A percentile compares a stretch with the other conserved stretches of the same genome.
Evolutionary conservation across 805 yeast species (phyloP).

Genomic region (Metschnikowia colocasiae): DNA sequence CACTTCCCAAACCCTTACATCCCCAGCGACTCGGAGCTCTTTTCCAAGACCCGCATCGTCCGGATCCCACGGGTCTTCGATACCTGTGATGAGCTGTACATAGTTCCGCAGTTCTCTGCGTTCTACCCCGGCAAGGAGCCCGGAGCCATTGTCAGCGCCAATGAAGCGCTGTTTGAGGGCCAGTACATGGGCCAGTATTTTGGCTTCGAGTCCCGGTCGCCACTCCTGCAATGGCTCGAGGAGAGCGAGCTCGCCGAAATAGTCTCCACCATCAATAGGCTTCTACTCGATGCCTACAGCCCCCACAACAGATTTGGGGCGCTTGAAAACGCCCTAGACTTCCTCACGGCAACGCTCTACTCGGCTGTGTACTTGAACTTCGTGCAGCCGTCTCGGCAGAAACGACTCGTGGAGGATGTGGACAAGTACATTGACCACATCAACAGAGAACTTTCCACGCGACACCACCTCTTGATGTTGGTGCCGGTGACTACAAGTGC

Average conservation of each 20-base stretch:
- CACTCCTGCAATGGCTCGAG: constrained; percentile 24
- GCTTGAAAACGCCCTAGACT: constrained; percentile 40
- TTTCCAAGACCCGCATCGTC: constrained; percentile 50
- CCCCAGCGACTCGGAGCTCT: constrained; percentile 25
- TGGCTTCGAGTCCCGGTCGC: constrained; percentile 54
- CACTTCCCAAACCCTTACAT: constrained; percentile 64
- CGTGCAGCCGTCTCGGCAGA: constrained; percentile 21
- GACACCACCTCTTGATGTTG: constrained; percentile 29
- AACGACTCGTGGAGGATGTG: constrained; percentile 32
- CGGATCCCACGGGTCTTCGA: constrained; percentile 56
- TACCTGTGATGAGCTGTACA: constrained; percentile 26
- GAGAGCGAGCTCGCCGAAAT: constrained; percentile 39
- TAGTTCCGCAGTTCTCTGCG: constrained; percentile 54
- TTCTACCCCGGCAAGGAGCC: constrained; percentile 59
- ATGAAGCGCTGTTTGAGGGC: not conserved
- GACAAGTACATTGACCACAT: constrained; percentile 37
- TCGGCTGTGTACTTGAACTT: constrained; percentile 20
- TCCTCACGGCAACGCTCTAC: constrained; percentile 37
- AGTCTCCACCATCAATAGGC: constrained; percentile 42
- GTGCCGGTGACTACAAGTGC: constrained; percentile 53
- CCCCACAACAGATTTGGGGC: constrained; percentile 26
- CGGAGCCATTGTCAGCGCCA: constrained; percentile 43
- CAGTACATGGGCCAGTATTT: constrained; percentile 30
- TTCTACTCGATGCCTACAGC: constrained; percentile 37
- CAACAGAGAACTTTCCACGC: constrained; percentile 19